These are phyloP conservation scores for Climacium dendroides DNA, from an alignment of 225 moss, liverwort and hornwort genomes.

Conservation along the genomic window DNA sequence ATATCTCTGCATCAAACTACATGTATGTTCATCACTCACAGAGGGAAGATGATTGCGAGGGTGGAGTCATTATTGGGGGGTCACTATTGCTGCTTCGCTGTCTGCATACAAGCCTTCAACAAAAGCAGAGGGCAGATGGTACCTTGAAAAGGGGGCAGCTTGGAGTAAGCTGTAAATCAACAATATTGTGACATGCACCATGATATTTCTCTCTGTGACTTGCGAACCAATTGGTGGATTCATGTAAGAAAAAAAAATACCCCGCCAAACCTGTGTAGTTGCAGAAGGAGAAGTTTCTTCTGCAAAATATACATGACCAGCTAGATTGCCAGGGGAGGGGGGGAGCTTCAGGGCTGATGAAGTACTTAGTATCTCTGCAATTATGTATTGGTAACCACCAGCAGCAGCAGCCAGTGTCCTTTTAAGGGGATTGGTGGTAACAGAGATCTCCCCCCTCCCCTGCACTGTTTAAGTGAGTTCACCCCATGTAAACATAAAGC, in stretches of 20 bases:
- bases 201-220: background rate
- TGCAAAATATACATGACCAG: background rate
- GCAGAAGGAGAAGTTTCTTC: background rate
- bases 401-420: background rate
- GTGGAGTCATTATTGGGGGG: slow-evolving; percentile 14
- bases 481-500: background rate
- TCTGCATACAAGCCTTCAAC: background rate
- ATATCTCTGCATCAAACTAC: background rate
- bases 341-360: background rate
- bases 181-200: background rate
- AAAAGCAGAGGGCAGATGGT: background rate
- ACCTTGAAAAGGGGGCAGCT: background rate
- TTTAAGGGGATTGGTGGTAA: background rate
- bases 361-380: background rate
- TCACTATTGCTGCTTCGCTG: background rate
- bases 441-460: background rate
- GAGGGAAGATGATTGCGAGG: slow-evolving; percentile 1
- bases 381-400: background rate
- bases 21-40: background rate
- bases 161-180: background rate
- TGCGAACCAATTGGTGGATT: background rate
- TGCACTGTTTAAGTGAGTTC: background rate
- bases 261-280: background rate
- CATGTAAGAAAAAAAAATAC: background rate
- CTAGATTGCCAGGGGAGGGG: background rate